phyloP scores from a whole-genome alignment of 768 basidiomycete species.

The Trametes meyenii region DNA sequence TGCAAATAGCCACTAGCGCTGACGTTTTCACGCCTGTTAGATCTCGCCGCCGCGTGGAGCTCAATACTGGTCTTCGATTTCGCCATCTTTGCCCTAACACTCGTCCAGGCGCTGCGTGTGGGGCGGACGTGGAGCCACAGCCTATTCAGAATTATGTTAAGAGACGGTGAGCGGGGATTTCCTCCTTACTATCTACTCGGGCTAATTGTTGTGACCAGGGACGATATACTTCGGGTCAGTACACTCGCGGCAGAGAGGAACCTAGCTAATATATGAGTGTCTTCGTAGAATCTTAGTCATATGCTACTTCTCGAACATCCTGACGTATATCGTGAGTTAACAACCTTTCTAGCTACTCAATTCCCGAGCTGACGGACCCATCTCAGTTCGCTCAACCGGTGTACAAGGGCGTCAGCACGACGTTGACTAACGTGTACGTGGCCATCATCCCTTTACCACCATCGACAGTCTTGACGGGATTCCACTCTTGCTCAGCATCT shows the following conservation, averaged over 20 bases:
- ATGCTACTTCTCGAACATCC: conserved; percentile 11
- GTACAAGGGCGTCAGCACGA: conserved; percentile 12
- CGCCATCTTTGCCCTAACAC: conserved; percentile 11
- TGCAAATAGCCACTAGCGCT: not conserved
- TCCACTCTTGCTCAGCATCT: not conserved
- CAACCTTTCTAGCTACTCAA: no score
- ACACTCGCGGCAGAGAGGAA: no score
- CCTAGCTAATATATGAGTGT: not conserved
- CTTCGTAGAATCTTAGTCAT: conserved; percentile 1
- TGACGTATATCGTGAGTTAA: conserved; percentile 7
- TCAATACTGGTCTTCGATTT: conserved; percentile 15
- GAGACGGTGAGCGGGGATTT: conserved; percentile 9
- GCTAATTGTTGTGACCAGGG: not conserved
- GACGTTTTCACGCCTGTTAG: not conserved
- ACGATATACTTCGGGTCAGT: conserved; percentile 13
- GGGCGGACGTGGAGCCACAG: conserved; percentile 1
- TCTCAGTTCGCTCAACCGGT: not conserved
- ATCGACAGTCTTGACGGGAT: not conserved
- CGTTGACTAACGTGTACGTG: conserved; percentile 15
- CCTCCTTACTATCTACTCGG: not conserved
- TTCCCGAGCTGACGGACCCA: no score
- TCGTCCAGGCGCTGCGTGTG: not conserved
- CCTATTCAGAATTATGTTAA: conserved; percentile 5
- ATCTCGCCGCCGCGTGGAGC: conserved; percentile 17
- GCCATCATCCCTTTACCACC: no score